A percentile compares a stretch with the other conserved stretches of the same genome.
Conservation (phyloP, 306 rosid genomes). For the Spatholobus suberectus region DNA sequence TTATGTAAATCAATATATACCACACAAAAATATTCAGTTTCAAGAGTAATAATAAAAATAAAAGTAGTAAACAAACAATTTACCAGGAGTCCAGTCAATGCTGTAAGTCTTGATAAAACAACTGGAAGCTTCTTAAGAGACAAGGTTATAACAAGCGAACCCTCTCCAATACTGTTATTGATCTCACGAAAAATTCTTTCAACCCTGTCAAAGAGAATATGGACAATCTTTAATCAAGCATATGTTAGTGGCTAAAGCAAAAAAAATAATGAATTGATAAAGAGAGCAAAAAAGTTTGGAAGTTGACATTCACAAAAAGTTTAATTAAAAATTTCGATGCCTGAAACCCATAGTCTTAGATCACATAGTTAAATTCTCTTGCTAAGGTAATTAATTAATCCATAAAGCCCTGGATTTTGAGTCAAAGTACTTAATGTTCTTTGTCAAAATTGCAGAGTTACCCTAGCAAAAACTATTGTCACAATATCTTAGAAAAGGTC, state of each 20-base stretch:
- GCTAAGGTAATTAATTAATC: neutral
- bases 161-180: conserved; percentile 69
- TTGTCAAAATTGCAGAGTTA: neutral
- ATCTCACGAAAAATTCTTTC: conserved; percentile 90
- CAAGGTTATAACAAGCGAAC: conserved; percentile 78
- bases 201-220: conserved; percentile 67
- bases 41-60: neutral
- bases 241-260: neutral
- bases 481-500: neutral
- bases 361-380: neutral
- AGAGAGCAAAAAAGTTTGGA: neutral
- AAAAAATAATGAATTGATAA: conserved; percentile 1
- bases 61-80: conserved; percentile 23
- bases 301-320: neutral
- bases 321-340: neutral
- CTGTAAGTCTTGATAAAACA: conserved; percentile 83
- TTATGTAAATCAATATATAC: neutral
- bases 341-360: neutral
- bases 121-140: conserved; percentile 70
- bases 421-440: neutral
- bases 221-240: conserved; percentile 22
- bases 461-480: neutral
- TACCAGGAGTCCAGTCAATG: conserved; percentile 97
- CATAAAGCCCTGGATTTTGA: neutral
- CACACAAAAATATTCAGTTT: neutral